A percentile compares a stretch with the other conserved stretches of the same genome.
Conservation (phyloP, 225 moss, liverwort and hornwort species). For the Antitrichia curtipendula region DNA sequence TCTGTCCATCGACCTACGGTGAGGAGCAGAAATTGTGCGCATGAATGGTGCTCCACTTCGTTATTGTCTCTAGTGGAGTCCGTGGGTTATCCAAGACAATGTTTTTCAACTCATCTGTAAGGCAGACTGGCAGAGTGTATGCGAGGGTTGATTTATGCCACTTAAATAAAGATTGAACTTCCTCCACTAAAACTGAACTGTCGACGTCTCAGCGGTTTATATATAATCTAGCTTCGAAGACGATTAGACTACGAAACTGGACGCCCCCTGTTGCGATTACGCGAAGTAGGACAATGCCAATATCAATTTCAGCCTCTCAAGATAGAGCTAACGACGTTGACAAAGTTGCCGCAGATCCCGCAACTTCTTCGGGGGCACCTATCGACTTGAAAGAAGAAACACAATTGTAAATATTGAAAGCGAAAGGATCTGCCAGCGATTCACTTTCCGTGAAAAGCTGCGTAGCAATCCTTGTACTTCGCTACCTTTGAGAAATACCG, state of each 20-base stretch:
- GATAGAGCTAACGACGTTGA: not conserved
- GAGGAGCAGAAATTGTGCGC: not conserved
- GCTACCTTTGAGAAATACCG: not conserved
- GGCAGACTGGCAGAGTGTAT: not conserved
- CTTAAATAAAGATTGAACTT: not conserved
- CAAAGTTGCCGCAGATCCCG: not conserved
- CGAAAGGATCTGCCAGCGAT: not conserved
- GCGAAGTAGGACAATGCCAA: not conserved
- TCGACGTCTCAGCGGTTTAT: not conserved
- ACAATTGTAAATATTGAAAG: too few species aligned
- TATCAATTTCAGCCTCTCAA: not conserved
- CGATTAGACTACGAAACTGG: not conserved
- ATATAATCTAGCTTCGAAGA: not conserved
- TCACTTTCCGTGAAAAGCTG: not conserved
- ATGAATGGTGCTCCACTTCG: not conserved
- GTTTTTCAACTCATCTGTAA: not conserved
- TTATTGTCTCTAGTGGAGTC: not conserved
- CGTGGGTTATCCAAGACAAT: too few species aligned
- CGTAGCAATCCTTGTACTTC: not conserved
- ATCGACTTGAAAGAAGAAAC: not conserved
- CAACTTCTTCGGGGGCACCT: not conserved
- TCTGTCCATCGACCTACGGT: not conserved
- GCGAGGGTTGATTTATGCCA: not conserved
- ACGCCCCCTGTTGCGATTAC: not conserved
- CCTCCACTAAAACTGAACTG: not conserved